Percentiles rank a stretch among this genome's conserved stretches.
phyloP scores from a whole-genome alignment of 2,329 filamentous ascomycete species.

The Rutstroemia sp. region DNA sequence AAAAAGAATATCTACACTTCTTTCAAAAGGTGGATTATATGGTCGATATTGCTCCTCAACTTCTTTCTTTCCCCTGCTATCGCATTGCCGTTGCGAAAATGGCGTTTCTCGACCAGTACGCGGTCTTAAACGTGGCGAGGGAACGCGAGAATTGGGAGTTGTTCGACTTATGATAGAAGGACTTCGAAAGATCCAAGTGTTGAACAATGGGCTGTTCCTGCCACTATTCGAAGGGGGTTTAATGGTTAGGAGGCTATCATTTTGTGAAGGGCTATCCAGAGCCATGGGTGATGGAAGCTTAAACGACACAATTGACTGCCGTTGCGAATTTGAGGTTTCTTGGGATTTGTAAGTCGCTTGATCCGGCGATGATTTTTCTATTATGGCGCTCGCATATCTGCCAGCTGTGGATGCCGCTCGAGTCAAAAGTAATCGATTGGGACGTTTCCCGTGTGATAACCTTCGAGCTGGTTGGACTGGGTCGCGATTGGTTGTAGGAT shows the following conservation, averaged over 20 bases:
- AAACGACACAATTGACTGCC: constrained; percentile 4
- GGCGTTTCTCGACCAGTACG: not conserved
- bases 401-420: not conserved
- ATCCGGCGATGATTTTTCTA: not conserved
- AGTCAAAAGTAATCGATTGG: not conserved
- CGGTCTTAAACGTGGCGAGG: not conserved
- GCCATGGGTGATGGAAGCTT: not conserved
- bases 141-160: not conserved
- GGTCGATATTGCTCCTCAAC: not conserved
- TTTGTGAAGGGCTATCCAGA: not conserved
- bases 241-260: not conserved
- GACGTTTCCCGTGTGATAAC: not conserved
- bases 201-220: not conserved
- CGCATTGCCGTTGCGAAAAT: not conserved
- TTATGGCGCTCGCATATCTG: not conserved
- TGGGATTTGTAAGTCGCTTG: not conserved
- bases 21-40: constrained; percentile 6
- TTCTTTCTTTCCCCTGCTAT: not conserved
- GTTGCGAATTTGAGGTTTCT: not conserved
- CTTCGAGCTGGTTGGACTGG: not conserved
- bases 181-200: constrained; percentile 1
- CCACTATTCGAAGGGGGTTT: not conserved
- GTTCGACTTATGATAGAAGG: not conserved
- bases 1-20: constrained; percentile 15
- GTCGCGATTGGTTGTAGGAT: not conserved